Conservation (phyloP, 2,329 filamentous ascomycete species). For the Penicillium polonicum region DNA sequence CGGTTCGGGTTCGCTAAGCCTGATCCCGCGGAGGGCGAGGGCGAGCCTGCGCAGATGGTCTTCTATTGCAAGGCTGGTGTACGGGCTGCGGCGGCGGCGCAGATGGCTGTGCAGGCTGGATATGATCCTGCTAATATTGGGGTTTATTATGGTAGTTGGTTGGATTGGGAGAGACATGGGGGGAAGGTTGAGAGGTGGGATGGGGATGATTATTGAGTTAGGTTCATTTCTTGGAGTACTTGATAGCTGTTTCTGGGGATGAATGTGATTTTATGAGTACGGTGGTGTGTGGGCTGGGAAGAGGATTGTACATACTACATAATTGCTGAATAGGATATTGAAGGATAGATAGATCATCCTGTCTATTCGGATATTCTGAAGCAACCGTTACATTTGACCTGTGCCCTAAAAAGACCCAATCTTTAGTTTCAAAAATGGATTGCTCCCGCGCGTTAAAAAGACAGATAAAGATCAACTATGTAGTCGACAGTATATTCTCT, state of each 20-base stretch:
- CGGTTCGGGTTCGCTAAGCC: constrained; percentile 76
- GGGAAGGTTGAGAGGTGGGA: constrained; percentile 59
- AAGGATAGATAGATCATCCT: not conserved
- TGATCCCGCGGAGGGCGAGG: constrained; percentile 46
- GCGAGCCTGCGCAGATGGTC: constrained; percentile 51
- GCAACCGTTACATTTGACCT: not conserved
- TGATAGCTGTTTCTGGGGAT: not conserved
- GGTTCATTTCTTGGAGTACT: not conserved
- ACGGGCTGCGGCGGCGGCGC: constrained; percentile 72
- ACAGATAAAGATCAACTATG: not conserved
- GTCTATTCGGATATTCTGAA: not conserved
- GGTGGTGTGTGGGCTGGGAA: not conserved
- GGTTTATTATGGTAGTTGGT: constrained; percentile 53
- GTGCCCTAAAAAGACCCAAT: not conserved
- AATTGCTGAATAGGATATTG: not conserved
- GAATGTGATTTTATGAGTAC: not conserved
- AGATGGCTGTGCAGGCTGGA: constrained; percentile 72
- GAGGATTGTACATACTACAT: not conserved
- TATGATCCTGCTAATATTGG: constrained; percentile 64
- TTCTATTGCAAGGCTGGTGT: constrained; percentile 96
- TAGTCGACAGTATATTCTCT: not conserved
- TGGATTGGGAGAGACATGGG: constrained; percentile 76
- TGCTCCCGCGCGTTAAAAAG: not conserved
- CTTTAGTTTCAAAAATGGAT: not conserved
- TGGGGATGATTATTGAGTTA: constrained; percentile 23